Conservation (phyloP, 2,329 filamentous ascomycete species). For the Epichloe uncinata region DNA sequence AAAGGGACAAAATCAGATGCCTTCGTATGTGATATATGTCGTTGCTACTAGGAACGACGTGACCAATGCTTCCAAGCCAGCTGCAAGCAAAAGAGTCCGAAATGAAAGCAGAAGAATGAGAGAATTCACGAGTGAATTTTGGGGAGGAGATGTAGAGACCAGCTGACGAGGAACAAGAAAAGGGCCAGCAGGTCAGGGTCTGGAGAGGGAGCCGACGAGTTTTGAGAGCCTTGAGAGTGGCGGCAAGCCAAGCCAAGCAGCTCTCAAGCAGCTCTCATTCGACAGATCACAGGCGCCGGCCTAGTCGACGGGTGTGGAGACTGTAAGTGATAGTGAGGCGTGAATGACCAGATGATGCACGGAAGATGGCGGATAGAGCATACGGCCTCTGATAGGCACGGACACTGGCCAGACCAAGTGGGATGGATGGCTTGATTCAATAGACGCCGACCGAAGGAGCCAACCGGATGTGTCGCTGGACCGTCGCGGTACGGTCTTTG, state of each 20-base stretch:
- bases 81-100: slow-evolving; percentile 8
- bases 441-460: slow-evolving; percentile 1
- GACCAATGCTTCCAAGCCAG: slow-evolving; percentile 9
- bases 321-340: slow-evolving; percentile 12
- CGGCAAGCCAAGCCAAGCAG: slow-evolving; percentile 13
- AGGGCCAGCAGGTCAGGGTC: slow-evolving; percentile 17
- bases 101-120: slow-evolving; percentile 18
- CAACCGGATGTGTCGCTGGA: slow-evolving; percentile 26
- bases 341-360: slow-evolving; percentile 5
- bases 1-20: slow-evolving; percentile 1
- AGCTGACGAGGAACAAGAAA: slow-evolving; percentile 38
- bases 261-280: slow-evolving; percentile 17
- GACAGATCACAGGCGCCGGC: slow-evolving; percentile 22
- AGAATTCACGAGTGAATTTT: slow-evolving; percentile 21
- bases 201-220: slow-evolving; percentile 31
- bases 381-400: slow-evolving; percentile 4
- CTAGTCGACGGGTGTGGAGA: slow-evolving; percentile 14
- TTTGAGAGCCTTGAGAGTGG: slow-evolving; percentile 41
- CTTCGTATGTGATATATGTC: slow-evolving; percentile 1
- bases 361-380: background rate
- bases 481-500: slow-evolving; percentile 8
- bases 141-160: slow-evolving; percentile 31
- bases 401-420: slow-evolving; percentile 1
- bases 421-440: slow-evolving; percentile 3
- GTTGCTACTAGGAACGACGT: slow-evolving; percentile 1